A percentile compares a stretch with the other conserved stretches of the same genome.
Conservation (phyloP, 169 alveolate genomes). For the Perkinsus olseni region DNA sequence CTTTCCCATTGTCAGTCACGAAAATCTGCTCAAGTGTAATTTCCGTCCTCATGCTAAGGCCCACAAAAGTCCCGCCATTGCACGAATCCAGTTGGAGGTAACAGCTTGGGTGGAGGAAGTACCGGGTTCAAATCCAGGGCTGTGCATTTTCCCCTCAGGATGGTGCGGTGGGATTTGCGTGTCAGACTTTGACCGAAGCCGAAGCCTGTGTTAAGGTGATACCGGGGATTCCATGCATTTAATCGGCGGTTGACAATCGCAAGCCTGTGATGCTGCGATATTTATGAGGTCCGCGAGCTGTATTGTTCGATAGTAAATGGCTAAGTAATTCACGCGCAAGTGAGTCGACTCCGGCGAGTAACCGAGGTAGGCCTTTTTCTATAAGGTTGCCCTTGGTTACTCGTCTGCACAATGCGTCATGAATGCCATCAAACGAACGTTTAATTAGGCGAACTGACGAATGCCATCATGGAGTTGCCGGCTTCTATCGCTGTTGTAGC, state of each 20-base stretch:
- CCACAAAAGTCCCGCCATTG: not conserved
- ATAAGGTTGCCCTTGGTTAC: too few relatives aligned
- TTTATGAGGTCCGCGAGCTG: too few relatives aligned
- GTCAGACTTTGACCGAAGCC: not conserved
- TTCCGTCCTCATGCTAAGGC: not conserved
- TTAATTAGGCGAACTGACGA: too few relatives aligned
- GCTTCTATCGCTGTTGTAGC: too few relatives aligned
- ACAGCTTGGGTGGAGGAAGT: not conserved
- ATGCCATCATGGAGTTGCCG: too few relatives aligned
- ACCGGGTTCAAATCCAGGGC: not conserved
- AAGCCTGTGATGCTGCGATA: not conserved
- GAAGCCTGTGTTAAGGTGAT: not conserved
- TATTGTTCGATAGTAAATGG: too few relatives aligned
- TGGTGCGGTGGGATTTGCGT: not conserved
- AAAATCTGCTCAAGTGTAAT: not conserved
- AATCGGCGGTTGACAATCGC: not conserved
- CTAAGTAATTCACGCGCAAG: too few relatives aligned
- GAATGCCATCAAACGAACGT: too few relatives aligned
- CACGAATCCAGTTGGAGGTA: not conserved
- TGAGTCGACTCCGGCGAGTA: too few relatives aligned
- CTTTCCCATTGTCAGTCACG: not conserved
- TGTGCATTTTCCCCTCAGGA: not conserved
- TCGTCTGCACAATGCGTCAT: too few relatives aligned
- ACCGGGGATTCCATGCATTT: not conserved
- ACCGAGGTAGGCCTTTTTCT: too few relatives aligned